Conservation (phyloP, 148 eudicot genomes). For the Limonium bicolor region DNA sequence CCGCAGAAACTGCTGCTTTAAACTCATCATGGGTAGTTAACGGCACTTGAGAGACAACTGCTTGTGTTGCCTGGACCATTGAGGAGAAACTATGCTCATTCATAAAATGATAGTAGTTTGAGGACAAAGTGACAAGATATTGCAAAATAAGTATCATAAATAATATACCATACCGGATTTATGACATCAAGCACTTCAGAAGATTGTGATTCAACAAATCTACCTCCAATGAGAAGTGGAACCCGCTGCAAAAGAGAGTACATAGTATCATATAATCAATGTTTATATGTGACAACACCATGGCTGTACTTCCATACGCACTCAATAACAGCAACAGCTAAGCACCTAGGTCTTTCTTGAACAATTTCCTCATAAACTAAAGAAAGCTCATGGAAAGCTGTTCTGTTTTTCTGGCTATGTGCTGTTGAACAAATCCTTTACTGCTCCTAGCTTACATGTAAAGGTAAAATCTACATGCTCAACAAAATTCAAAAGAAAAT, state of each 20-base stretch:
- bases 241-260: conserved; percentile 43
- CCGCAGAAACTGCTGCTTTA: conserved; percentile 90
- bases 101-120: no score
- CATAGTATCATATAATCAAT: background rate
- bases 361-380: no score
- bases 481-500: no score
- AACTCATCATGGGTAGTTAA: conserved; percentile 82
- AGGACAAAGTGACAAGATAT: no score
- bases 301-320: background rate
- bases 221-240: conserved; percentile 76
- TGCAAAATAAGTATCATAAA: background rate
- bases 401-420: background rate
- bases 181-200: conserved; percentile 59
- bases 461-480: no score
- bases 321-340: background rate
- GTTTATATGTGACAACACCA: background rate
- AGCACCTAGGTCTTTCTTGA: background rate
- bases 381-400: no score
- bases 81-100: conserved; percentile 1
- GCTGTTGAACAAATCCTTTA: background rate
- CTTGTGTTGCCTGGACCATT: conserved; percentile 73
- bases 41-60: conserved; percentile 81
- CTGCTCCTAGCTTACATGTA: no score
- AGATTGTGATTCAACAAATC: conserved; percentile 58
- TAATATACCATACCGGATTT: conserved; percentile 50